Conservation (phyloP, 2,329 filamentous ascomycete species). For the Neofusicoccum cordaticola region DNA sequence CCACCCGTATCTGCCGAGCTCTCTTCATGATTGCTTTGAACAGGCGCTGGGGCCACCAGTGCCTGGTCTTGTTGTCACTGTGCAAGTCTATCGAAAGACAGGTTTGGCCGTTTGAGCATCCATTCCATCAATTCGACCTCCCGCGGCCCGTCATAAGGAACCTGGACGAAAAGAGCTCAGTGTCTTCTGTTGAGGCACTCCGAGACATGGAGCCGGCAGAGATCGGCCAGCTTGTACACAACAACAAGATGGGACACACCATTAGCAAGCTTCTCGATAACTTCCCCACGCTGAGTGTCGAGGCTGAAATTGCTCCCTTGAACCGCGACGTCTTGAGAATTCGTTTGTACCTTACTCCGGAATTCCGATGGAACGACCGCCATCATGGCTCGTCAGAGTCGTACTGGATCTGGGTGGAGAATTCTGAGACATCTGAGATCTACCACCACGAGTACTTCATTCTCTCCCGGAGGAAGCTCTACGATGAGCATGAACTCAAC, state of each 20-base stretch:
- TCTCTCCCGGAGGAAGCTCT: constrained; percentile 79
- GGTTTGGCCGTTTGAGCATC: constrained; percentile 93
- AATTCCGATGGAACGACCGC: constrained; percentile 92
- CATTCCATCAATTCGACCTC: constrained; percentile 90
- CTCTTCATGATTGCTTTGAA: constrained; percentile 98
- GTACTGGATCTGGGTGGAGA: constrained; percentile 99
- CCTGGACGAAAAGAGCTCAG: constrained; percentile 73
- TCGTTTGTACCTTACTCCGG: constrained; percentile 77
- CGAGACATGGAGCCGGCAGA: constrained; percentile 92
- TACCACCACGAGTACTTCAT: constrained; percentile 98
- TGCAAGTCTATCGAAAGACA: constrained; percentile 97
- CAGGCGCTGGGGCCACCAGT: constrained; percentile 92
- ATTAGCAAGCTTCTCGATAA: constrained; percentile 80
- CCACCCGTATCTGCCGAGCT: constrained; percentile 88
- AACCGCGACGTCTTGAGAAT: constrained; percentile 95
- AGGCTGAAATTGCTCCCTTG: constrained; percentile 90
- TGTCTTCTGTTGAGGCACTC: constrained; percentile 74
- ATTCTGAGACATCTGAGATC: constrained; percentile 95
- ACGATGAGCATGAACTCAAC: constrained; percentile 95
- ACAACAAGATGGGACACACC: constrained; percentile 78
- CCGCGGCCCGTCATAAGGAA: constrained; percentile 79
- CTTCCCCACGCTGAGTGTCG: constrained; percentile 87
- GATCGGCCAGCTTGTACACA: constrained; percentile 88
- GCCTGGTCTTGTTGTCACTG: constrained; percentile 81
- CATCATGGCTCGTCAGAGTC: constrained; percentile 93